Base-by-base conservation (phyloP, 371 early-diverging fungal genomes). In the Coemansia sp. region DNA sequence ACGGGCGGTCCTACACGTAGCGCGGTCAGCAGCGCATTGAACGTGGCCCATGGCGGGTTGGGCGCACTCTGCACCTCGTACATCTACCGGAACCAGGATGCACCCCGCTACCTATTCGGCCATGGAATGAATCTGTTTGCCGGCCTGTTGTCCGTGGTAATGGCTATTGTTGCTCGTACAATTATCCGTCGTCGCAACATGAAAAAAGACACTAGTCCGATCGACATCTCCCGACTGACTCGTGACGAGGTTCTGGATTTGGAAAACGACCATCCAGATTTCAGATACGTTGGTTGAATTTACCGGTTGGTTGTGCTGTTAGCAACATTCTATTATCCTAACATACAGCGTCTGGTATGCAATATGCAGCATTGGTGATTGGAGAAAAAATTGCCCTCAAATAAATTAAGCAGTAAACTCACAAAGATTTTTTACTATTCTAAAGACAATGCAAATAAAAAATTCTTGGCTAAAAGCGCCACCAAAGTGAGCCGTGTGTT, bases 21-120 rank as follows among this genome's bases (percentile, higher is more conserved):
- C 26, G 72, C 71, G 0, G 30, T 74, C 33, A 56, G 61, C 16
- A 57, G 66, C 6, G 78, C 77, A 1, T 54, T 77, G 36, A 61
- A 63, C 41, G 65, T 78, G 5, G 55, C 83, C 3, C 79, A 85
- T 55, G 89, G 89, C 55, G 87, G 86, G 41, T 74, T 86, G 30
- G 85, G 88, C 43, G 88, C 86, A 31, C 81, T 84, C 16, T 79
- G 86, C 61, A 83, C 83, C 11, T 86, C 87, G 16, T 87, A 85
- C 51, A 76, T 84, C 10, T 90, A 89, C 63, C 78, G 85, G 34
- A 77, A 77, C 7, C 59, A 78, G 26, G 89, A 89, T 62, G 84
- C 81, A 5, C 87, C 86, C 3, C 50, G 71, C 36, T 88, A 85
- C 66, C 63, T 69, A 33, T 61, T 67, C 39, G 74, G 78, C 40